Evolutionary conservation across 352 stramenopile species (phyloP), one percentile per base, ranked within the genome.

Genomic region (Phytophthora fragariae): DNA sequence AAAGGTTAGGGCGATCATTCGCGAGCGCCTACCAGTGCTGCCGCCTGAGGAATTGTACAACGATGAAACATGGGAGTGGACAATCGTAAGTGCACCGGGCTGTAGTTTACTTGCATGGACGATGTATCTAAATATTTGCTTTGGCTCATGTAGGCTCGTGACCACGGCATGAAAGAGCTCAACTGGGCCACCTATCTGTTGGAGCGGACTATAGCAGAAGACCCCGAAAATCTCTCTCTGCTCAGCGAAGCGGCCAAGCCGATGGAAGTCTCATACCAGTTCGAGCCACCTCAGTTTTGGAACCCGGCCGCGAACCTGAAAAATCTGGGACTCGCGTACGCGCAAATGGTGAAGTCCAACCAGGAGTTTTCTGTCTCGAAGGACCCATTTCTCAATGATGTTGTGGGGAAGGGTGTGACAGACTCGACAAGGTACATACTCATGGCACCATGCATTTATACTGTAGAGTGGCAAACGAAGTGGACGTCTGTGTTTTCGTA

Each of bases 41-140:
- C 79, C 88, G 8, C 78, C 83, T n/a, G 72, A 68, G n/a, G 49
- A 75, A 7, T 90, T 92, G n/a, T 98, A 98, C 80, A 80, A 88
- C 31, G 76, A 92, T 65, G 83, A 94, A 52, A 98, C 94, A 5
- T 98, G 95, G 95, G 95, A 98, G 67, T 98, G 90, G 86, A 98
- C 95, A 0, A 94, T 98, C 37, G 79, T 89, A 65, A 70, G 89
- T 68, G 9, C 37, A 41, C 19, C 3, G n/a, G 12, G 46, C 19
- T 61, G 52, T 39, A 44, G 37, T 19, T 3, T 59, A 6, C 1
- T 41, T 41, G 35, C 5, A 9, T 49, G 12, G 17, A 49, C 15
- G 41, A 49, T 19, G 5, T 14, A 10, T 19, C 41, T 49, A 49
- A 49, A n/a, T 19, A 6, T 41, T 41, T 31, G 27, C 1, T n/a